phyloP scores from a whole-genome alignment of 2,329 filamentous ascomycete genomes.

The Zymoseptoria brevis region DNA sequence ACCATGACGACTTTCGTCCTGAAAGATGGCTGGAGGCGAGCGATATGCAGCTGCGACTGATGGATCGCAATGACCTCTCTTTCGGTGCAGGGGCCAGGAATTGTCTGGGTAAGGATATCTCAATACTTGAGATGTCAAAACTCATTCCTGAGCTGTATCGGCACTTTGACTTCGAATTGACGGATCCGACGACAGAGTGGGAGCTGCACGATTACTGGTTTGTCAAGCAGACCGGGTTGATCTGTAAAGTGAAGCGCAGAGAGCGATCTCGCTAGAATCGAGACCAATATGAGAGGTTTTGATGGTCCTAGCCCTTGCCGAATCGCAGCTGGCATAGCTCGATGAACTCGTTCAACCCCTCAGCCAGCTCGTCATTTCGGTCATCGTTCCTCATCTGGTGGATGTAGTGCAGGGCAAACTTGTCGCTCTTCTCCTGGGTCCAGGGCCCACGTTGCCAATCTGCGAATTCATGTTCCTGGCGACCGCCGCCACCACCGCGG shows the following conservation, averaged over 20 bases:
- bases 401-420: conserved; percentile 25
- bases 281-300: neutral
- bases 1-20: conserved; percentile 28
- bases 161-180: conserved; percentile 19
- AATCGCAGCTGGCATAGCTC: conserved; percentile 38
- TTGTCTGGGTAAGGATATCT: conserved; percentile 9
- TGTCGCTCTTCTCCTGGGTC: conserved; percentile 32
- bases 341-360: conserved; percentile 37
- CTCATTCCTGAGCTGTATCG: conserved; percentile 23
- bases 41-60: conserved; percentile 34
- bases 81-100: conserved; percentile 14
- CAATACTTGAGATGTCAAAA: conserved; percentile 13
- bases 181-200: conserved; percentile 17
- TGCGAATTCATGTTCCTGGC: conserved; percentile 3
- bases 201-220: conserved; percentile 11
- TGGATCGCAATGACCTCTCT: conserved; percentile 35
- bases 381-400: conserved; percentile 25
- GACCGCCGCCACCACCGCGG: conserved; percentile 12
- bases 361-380: conserved; percentile 27
- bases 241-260: conserved; percentile 17
- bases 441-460: conserved; percentile 27
- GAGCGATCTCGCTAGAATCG: neutral
- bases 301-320: conserved; percentile 5
- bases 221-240: conserved; percentile 18
- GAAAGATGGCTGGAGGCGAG: conserved; percentile 29